Conservation (phyloP, 2,329 filamentous ascomycete genomes). For the Aspergillus sp. region DNA sequence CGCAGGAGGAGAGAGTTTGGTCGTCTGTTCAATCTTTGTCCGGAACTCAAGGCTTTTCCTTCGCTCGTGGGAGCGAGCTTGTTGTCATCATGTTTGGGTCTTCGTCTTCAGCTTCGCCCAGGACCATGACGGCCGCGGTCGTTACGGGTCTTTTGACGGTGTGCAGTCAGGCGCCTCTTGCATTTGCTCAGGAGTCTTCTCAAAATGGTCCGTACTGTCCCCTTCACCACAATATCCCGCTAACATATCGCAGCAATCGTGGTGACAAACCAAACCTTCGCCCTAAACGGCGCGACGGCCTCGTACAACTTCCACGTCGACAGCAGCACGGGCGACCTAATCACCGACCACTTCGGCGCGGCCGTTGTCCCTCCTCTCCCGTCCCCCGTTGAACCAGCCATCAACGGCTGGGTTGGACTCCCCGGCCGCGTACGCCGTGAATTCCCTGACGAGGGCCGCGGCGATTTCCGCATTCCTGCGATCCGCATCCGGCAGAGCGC, state of each 20-base stretch:
- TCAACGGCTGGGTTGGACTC: slow-evolving; percentile 59
- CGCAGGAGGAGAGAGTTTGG: neutral
- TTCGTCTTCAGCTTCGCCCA: neutral
- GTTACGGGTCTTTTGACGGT: neutral
- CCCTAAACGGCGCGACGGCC: slow-evolving; percentile 59
- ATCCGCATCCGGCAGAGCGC: slow-evolving; percentile 63
- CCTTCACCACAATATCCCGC: neutral
- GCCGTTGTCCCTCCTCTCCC: slow-evolving; percentile 58
- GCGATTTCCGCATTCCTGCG: slow-evolving; percentile 67
- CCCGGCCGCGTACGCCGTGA: slow-evolving; percentile 62
- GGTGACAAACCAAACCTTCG: slow-evolving; percentile 61
- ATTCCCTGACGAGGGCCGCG: slow-evolving; percentile 67
- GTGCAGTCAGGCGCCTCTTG: neutral
- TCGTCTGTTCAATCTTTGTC: neutral
- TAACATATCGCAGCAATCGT: slow-evolving; percentile 47
- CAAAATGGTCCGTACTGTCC: neutral
- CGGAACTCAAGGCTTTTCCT: neutral
- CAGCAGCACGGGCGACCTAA: slow-evolving; percentile 58
- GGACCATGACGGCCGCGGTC: neutral
- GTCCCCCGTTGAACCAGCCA: slow-evolving; percentile 38
- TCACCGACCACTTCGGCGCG: slow-evolving; percentile 66
- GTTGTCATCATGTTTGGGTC: neutral
- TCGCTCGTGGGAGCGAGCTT: neutral
- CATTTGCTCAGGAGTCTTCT: neutral
- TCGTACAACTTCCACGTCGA: slow-evolving; percentile 70